These are phyloP conservation scores for Sporothrix phasma DNA, from an alignment of 2,329 filamentous ascomycete species.

Conservation along the genomic window DNA sequence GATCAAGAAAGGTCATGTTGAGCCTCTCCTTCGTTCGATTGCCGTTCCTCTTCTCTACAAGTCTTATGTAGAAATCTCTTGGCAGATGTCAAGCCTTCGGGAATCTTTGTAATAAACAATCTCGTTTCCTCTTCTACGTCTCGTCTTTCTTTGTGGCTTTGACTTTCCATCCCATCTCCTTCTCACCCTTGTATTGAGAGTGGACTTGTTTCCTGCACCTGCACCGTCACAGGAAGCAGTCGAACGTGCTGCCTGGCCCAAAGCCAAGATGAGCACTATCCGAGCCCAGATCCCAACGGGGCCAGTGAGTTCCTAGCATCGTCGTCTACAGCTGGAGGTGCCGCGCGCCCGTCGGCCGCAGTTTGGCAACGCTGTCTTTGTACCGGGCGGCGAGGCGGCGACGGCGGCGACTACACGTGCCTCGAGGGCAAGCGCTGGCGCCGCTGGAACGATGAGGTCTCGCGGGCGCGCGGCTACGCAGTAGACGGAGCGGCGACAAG, in stretches of 20 bases:
- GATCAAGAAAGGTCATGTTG: neutral
- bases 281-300: conserved; percentile 20
- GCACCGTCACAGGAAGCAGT: conserved; percentile 25
- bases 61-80: neutral
- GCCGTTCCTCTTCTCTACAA: neutral
- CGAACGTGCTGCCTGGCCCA: conserved; percentile 6
- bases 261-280: conserved; percentile 18
- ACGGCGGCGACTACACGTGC: conserved; percentile 24
- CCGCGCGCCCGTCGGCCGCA: conserved; percentile 29
- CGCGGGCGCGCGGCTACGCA: conserved; percentile 22
- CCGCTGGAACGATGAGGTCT: conserved; percentile 30
- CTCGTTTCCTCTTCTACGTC: neutral
- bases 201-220: conserved; percentile 27
- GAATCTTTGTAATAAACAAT: conserved; percentile 10
- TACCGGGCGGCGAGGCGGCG: conserved; percentile 22
- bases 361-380: conserved; percentile 34
- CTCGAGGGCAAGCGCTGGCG: conserved; percentile 34
- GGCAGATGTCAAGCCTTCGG: conserved; percentile 6
- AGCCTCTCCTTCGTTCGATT: neutral
- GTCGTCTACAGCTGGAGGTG: too few species aligned
- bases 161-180: neutral
- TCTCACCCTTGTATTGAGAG: neutral
- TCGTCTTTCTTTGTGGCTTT: neutral
- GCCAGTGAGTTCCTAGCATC: neutral
- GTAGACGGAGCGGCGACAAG: conserved; percentile 18